These are phyloP conservation scores for Nitzschia sp. DNA, from an alignment of 108 stramenopile species.

Conservation along the genomic window DNA sequence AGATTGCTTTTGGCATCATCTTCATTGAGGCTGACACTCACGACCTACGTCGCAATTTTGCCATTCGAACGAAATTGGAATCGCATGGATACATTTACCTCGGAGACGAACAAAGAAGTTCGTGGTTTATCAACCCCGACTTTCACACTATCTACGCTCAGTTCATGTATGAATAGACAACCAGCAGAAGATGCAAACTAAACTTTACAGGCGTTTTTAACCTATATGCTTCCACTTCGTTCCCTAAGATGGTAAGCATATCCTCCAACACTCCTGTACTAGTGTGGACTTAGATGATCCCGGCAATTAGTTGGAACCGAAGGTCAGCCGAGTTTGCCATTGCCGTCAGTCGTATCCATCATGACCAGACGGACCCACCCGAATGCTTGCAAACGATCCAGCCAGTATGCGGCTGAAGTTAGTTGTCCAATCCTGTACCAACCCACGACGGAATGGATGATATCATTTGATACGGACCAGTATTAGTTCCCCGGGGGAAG, in stretches of 20 bases:
- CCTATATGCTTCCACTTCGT: no score
- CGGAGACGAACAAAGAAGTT: background rate
- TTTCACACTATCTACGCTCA: background rate
- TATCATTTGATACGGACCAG: conserved; percentile 77
- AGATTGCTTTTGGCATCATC: background rate
- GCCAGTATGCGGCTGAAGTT: conserved; percentile 85
- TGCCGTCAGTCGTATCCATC: no score
- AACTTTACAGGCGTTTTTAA: no score
- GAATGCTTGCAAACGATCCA: conserved; percentile 73
- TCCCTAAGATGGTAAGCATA: no score
- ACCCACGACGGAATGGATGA: conserved; percentile 75
- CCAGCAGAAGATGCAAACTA: no score
- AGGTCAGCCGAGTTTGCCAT: no score
- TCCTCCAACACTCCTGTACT: no score
- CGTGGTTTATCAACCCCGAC: background rate
- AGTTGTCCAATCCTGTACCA: conserved; percentile 74
- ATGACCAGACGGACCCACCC: conserved; percentile 67
- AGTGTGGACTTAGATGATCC: no score
- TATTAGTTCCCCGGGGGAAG: conserved; percentile 67
- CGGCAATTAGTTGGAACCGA: no score
- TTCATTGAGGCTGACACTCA: background rate
- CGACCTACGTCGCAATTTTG: background rate
- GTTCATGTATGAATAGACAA: no score
- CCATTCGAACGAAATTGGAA: background rate
- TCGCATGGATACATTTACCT: background rate